Evolutionary conservation across 164 flowering plant species (phyloP).

Genomic region (Hamamelis virginiana): DNA sequence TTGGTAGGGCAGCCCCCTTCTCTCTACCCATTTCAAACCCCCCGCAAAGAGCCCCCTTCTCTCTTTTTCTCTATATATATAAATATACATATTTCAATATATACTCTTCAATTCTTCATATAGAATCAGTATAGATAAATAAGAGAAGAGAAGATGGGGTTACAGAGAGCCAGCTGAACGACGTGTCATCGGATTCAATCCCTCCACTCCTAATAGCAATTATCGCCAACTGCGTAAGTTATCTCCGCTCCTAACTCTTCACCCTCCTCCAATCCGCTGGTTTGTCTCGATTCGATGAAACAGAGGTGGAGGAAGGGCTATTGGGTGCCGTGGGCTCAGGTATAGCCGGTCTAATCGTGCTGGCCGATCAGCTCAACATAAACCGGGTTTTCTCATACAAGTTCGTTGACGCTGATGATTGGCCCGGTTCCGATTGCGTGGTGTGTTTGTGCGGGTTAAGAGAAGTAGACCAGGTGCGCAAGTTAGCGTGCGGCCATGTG

Average conservation of each 20-base stretch:
- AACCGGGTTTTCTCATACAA: slow-evolving; percentile 37
- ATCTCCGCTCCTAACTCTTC: slow-evolving; percentile 26
- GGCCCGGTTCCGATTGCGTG: slow-evolving; percentile 40
- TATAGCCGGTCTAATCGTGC: slow-evolving; percentile 39
- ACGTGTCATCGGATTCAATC: slow-evolving; percentile 68
- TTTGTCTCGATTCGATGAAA: slow-evolving; percentile 8
- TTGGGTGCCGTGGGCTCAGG: slow-evolving; percentile 39
- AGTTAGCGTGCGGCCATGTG: slow-evolving; percentile 65
- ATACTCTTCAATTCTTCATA: too few species aligned
- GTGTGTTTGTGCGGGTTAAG: slow-evolving; percentile 54
- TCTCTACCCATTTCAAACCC: too few species aligned
- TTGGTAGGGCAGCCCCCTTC: too few species aligned
- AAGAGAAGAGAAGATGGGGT: slow-evolving; percentile 36
- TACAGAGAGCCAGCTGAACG: slow-evolving; percentile 56
- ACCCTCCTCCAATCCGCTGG: slow-evolving; percentile 19
- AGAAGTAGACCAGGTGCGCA: slow-evolving; percentile 59
- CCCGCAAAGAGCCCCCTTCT: too few species aligned
- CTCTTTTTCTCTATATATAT: too few species aligned
- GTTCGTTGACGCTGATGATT: slow-evolving; percentile 10
- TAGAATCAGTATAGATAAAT: too few species aligned
- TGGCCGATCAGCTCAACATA: slow-evolving; percentile 53
- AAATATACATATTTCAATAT: too few species aligned
- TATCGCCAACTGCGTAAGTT: slow-evolving; percentile 41
- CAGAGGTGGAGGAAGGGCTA: slow-evolving; percentile 11
- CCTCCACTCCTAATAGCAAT: slow-evolving; percentile 48